Evolutionary conservation across 805 yeast genomes (phyloP).

Genomic region (Metschnikowia proteae): DNA sequence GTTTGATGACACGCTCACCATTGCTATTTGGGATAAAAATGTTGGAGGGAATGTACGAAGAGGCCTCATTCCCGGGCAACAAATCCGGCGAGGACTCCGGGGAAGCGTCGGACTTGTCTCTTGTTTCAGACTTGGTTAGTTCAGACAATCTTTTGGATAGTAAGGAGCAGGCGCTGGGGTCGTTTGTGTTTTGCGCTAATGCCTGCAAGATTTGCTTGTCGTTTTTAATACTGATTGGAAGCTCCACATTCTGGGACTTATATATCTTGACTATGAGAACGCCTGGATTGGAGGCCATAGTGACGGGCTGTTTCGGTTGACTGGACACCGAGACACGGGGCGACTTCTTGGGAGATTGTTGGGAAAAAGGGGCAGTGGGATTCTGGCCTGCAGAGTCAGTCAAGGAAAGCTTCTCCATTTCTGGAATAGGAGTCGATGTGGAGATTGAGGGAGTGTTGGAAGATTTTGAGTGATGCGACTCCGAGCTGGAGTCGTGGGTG

Average conservation of each 20-base stretch:
- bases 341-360: not conserved
- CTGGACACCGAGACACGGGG: not conserved
- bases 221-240: conserved; percentile 69
- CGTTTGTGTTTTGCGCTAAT: conserved; percentile 51
- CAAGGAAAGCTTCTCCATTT: conserved; percentile 1
- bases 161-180: conserved; percentile 18
- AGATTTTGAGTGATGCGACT: not conserved
- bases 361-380: not conserved
- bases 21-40: conserved; percentile 46
- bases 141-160: conserved; percentile 13
- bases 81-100: conserved; percentile 20
- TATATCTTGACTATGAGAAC: conserved; percentile 74
- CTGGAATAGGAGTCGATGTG: conserved; percentile 1
- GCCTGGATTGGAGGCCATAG: conserved; percentile 49
- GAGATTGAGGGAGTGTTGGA: not conserved
- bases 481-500: not conserved
- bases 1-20: conserved; percentile 50
- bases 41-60: conserved; percentile 46
- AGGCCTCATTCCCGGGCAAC: conserved; percentile 31
- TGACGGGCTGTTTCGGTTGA: conserved; percentile 9
- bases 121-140: conserved; percentile 9
- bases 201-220: conserved; percentile 63
- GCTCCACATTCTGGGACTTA: conserved; percentile 58
- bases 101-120: not conserved
- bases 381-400: conserved; percentile 1